A percentile compares a stretch with the other conserved stretches of the same genome.
Evolutionary conservation across 202 grass and related monocot species (phyloP).

Genomic region (Carex sylvatica): DNA sequence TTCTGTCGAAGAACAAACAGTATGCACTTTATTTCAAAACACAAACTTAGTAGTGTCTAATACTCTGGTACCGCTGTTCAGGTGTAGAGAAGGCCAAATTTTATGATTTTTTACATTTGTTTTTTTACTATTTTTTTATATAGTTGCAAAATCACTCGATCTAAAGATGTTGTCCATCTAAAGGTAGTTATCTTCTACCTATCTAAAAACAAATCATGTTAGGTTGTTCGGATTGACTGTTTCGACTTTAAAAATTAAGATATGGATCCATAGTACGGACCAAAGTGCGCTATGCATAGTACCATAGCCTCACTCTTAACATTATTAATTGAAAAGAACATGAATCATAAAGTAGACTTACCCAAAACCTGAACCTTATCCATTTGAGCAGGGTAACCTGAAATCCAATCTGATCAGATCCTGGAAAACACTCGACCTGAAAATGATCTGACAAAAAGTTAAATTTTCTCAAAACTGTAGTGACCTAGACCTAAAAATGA

Average conservation of each 20-base stretch:
- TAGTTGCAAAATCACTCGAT: too few relatives aligned
- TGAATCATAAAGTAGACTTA: background rate
- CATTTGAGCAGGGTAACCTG: background rate
- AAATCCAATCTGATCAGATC: background rate
- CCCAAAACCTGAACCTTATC: background rate
- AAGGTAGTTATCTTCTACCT: too few relatives aligned
- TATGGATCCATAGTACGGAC: too few relatives aligned
- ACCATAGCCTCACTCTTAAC: too few relatives aligned
- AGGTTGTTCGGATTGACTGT: too few relatives aligned
- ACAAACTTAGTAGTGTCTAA: background rate
- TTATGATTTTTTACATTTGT: too few relatives aligned
- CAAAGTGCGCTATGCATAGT: too few relatives aligned
- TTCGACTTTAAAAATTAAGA: too few relatives aligned
- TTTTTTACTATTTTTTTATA: too few relatives aligned
- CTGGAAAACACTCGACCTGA: background rate
- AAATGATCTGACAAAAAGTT: background rate
- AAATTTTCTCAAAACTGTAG: background rate
- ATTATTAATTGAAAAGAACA: background rate
- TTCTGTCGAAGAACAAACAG: constrained; percentile 18
- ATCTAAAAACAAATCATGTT: too few relatives aligned
- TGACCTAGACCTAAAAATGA: background rate
- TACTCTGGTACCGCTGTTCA: background rate
- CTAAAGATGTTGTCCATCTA: too few relatives aligned
- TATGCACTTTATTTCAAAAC: background rate
- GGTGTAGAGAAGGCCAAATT: background rate